Conservation (phyloP, 495 filamentous ascomycete species). For the Neurospora sp. region DNA sequence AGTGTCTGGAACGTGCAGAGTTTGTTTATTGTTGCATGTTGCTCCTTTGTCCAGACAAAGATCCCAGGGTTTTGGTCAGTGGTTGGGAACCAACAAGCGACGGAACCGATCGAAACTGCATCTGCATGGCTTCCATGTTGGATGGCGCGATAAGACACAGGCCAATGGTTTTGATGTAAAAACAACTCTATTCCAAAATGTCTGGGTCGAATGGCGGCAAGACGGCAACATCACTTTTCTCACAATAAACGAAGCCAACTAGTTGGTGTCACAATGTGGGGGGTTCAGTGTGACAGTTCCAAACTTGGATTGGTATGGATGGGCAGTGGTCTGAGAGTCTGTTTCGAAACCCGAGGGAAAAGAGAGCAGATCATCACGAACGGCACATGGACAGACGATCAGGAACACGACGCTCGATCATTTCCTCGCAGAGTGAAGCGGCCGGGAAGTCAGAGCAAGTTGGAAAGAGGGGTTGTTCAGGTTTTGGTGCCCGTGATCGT, state of each 20-base stretch:
- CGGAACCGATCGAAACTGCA: constrained; percentile 4
- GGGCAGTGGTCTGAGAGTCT: neutral
- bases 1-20: neutral
- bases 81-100: constrained; percentile 10
- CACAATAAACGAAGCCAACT: neutral
- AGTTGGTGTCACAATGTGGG: neutral
- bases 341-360: neutral
- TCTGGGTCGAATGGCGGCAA: neutral
- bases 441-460: neutral
- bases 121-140: constrained; percentile 8
- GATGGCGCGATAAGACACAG: constrained; percentile 13
- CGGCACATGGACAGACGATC: neutral
- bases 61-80: constrained; percentile 7
- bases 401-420: neutral
- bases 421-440: neutral
- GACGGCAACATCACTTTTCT: neutral
- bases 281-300: neutral
- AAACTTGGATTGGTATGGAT: neutral
- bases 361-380: neutral
- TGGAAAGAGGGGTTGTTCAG: neutral
- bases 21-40: constrained; percentile 2
- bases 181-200: neutral
- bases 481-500: neutral
- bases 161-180: constrained; percentile 2
- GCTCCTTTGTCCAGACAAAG: neutral